A percentile compares a stretch with the other conserved stretches of the same genome.
Evolutionary conservation across 139 green algal species (phyloP).

Genomic region (Picochlorum sp.): DNA sequence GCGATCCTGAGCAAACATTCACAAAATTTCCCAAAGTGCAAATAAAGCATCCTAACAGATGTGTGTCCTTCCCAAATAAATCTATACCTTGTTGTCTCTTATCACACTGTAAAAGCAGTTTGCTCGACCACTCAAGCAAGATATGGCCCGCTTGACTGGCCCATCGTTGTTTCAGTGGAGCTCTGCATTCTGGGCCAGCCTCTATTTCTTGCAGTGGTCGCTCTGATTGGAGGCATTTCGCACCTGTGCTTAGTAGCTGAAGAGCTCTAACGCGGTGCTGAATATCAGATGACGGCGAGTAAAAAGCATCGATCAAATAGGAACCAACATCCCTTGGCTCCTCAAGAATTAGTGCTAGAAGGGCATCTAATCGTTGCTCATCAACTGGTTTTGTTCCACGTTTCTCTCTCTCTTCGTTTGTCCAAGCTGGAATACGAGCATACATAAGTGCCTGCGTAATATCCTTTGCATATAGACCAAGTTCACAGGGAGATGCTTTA

Average conservation of each 20-base stretch:
- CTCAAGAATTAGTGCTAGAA: slow-evolving; percentile 44
- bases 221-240: slow-evolving; percentile 5
- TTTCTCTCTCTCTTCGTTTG: slow-evolving; percentile 22
- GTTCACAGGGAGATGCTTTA: slow-evolving; percentile 59
- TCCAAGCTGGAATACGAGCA: slow-evolving; percentile 50
- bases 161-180: slow-evolving; percentile 35
- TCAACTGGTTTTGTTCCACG: background rate
- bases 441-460: slow-evolving; percentile 59
- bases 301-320: slow-evolving; percentile 50
- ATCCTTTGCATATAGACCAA: slow-evolving; percentile 46
- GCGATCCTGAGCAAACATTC: slow-evolving; percentile 22
- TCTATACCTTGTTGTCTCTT: slow-evolving; percentile 63
- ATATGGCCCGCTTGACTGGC: slow-evolving; percentile 17
- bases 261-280: slow-evolving; percentile 58
- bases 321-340: slow-evolving; percentile 36
- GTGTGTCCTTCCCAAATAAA: slow-evolving; percentile 56
- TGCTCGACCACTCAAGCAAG: slow-evolving; percentile 52
- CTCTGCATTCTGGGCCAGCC: slow-evolving; percentile 5
- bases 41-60: slow-evolving; percentile 69
- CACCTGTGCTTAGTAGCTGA: slow-evolving; percentile 35
- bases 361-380: slow-evolving; percentile 23
- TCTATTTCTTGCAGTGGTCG: slow-evolving; percentile 7
- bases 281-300: slow-evolving; percentile 60
- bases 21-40: slow-evolving; percentile 45
- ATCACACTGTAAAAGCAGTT: slow-evolving; percentile 40